Conservation (phyloP, 257 asterid genomes). For the Solanum dulcamara region DNA sequence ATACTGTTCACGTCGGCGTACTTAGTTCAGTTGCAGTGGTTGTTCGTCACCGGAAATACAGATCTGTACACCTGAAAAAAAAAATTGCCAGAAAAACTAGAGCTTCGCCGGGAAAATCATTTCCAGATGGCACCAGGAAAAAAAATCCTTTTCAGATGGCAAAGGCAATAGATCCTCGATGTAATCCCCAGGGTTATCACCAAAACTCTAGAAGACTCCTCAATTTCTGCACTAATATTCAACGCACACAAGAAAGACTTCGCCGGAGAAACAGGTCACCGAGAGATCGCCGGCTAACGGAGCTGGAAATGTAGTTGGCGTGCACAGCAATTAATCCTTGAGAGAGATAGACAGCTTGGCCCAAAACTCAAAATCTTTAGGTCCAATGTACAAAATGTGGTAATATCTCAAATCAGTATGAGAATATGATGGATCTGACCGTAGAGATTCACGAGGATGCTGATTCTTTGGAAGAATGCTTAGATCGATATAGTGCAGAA, state of each 20-base stretch:
- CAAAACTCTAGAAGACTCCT: background rate
- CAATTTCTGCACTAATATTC: background rate
- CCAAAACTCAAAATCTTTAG: too few relatives aligned
- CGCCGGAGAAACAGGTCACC: background rate
- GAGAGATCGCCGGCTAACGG: background rate
- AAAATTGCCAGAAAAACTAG: too few relatives aligned
- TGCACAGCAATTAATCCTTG: background rate
- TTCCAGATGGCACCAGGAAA: background rate
- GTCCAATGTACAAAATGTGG: constrained; percentile 77
- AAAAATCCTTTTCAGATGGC: background rate
- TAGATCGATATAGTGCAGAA: constrained; percentile 82
- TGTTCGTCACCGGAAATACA: too few relatives aligned
- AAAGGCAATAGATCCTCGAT: background rate
- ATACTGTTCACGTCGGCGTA: too few relatives aligned
- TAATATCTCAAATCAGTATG: constrained; percentile 72
- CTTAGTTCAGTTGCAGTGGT: too few relatives aligned
- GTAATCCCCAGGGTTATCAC: background rate
- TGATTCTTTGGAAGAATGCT: constrained; percentile 86
- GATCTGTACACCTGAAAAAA: too few relatives aligned
- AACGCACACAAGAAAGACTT: background rate
- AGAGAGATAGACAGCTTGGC: too few relatives aligned
- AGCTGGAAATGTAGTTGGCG: background rate
- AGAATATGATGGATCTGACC: constrained; percentile 97
- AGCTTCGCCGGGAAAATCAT: too few relatives aligned
- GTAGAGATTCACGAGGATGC: constrained; percentile 94